Evolutionary conservation across 2,329 filamentous ascomycete genomes (phyloP).

Genomic region (Alternaria sp.): DNA sequence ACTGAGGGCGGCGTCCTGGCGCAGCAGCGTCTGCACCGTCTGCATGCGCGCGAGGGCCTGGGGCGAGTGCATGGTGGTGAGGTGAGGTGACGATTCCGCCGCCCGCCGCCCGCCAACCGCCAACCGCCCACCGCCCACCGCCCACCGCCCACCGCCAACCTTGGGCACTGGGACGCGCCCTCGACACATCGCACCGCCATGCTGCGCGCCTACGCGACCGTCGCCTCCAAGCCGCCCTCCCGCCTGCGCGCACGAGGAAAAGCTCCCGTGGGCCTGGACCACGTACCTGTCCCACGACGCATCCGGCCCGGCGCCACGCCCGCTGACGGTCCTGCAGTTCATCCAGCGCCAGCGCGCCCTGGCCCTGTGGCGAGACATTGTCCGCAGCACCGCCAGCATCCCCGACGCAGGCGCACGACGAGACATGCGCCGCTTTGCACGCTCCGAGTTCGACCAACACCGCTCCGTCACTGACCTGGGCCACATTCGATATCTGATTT

Average conservation of each 20-base stretch:
- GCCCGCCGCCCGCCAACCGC: background rate
- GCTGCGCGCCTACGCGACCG: slow-evolving; percentile 44
- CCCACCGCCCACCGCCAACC: background rate
- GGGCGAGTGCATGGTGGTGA: background rate
- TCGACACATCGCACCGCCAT: slow-evolving; percentile 14
- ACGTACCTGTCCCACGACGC: slow-evolving; percentile 21
- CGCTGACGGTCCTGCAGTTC: slow-evolving; percentile 49
- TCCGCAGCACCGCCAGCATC: slow-evolving; percentile 50
- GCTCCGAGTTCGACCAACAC: slow-evolving; percentile 57
- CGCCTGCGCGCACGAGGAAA: slow-evolving; percentile 41
- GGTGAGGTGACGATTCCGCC: background rate
- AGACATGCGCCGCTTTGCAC: slow-evolving; percentile 57
- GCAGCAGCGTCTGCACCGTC: slow-evolving; percentile 7
- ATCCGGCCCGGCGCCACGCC: background rate
- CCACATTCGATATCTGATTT: slow-evolving; percentile 58
- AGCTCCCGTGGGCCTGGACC: slow-evolving; percentile 41
- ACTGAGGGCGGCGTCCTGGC: slow-evolving; percentile 6
- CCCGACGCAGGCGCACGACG: slow-evolving; percentile 34
- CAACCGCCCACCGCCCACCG: background rate
- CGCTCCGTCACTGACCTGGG: slow-evolving; percentile 54
- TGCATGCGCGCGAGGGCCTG: slow-evolving; percentile 2
- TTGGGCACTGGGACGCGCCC: background rate
- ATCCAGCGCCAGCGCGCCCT: slow-evolving; percentile 56
- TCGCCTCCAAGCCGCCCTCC: slow-evolving; percentile 36
- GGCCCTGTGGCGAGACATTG: slow-evolving; percentile 56